A percentile compares a stretch with the other conserved stretches of the same genome.
Evolutionary conservation across 176 grass and related monocot species (phyloP).

Genomic region (Carex pumila): DNA sequence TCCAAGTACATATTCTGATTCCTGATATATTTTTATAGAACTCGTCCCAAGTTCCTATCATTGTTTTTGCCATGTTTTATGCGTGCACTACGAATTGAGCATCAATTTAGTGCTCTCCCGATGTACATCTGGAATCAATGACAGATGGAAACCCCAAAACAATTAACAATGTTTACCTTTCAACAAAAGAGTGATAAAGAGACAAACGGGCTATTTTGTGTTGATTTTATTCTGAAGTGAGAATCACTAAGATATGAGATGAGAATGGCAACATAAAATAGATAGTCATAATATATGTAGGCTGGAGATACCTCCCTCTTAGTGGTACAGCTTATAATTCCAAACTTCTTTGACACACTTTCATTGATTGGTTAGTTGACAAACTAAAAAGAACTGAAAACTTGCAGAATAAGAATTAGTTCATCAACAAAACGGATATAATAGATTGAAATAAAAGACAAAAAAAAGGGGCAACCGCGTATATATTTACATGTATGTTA

Average conservation of each 20-base stretch:
- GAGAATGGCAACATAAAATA: not conserved
- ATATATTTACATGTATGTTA: conserved; percentile 17
- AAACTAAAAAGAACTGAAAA: not conserved
- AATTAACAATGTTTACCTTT: not conserved
- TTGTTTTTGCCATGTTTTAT: not conserved
- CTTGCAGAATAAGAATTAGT: not conserved
- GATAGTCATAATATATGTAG: no score
- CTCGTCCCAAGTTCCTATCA: not conserved
- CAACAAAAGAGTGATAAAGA: not conserved
- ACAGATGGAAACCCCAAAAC: not conserved
- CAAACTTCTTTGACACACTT: not conserved
- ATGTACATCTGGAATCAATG: not conserved
- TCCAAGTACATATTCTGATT: not conserved
- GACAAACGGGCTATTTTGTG: not conserved
- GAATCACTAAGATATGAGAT: not conserved
- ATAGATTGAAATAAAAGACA: not conserved
- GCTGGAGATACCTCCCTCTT: not conserved
- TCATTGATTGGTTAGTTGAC: not conserved
- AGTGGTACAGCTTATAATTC: not conserved
- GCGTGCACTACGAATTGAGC: not conserved
- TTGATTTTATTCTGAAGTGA: not conserved
- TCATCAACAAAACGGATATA: not conserved
- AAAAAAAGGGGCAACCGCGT: not conserved
- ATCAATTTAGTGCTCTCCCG: not conserved
- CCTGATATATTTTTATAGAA: not conserved